Conservation (phyloP, 129 eudicot species). For the Smallanthus sonchifolius region DNA sequence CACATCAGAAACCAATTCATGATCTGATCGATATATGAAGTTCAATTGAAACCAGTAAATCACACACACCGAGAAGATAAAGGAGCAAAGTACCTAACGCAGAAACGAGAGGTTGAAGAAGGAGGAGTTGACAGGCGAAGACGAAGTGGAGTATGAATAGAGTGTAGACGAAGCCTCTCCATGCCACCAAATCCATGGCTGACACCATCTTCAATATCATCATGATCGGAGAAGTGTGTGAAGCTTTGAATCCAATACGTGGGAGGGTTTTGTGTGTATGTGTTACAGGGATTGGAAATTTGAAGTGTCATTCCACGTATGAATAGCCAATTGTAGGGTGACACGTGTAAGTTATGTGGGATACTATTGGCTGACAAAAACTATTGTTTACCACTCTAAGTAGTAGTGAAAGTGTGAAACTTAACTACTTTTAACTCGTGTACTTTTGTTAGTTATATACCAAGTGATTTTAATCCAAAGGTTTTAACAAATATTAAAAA, state of each 20-base stretch:
- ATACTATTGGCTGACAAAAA: neutral
- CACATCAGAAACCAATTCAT: neutral
- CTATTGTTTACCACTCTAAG: conserved; percentile 12
- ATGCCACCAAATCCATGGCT: conserved; percentile 71
- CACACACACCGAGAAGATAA: neutral
- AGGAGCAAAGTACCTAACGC: conserved; percentile 52
- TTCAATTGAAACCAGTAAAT: conserved; percentile 3
- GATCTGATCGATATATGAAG: neutral
- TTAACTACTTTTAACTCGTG: neutral
- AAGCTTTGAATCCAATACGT: conserved; percentile 6
- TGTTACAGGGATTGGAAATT: conserved; percentile 1
- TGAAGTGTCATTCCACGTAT: conserved; percentile 50
- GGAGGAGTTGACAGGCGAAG: conserved; percentile 68
- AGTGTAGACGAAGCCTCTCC: conserved; percentile 67
- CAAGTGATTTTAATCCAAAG: neutral
- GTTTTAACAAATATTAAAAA: no score
- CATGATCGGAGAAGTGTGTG: conserved; percentile 18
- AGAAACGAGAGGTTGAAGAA: conserved; percentile 90
- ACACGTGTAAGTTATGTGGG: conserved; percentile 32
- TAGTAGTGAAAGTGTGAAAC: neutral
- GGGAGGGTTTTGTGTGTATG: conserved; percentile 4
- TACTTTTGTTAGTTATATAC: neutral
- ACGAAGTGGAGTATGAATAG: conserved; percentile 81
- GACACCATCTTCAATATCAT: conserved; percentile 40
- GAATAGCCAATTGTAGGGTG: conserved; percentile 13